These are phyloP conservation scores for Alternaria metachromatica DNA, from an alignment of 2,329 filamentous ascomycete species.

Conservation along the genomic window DNA sequence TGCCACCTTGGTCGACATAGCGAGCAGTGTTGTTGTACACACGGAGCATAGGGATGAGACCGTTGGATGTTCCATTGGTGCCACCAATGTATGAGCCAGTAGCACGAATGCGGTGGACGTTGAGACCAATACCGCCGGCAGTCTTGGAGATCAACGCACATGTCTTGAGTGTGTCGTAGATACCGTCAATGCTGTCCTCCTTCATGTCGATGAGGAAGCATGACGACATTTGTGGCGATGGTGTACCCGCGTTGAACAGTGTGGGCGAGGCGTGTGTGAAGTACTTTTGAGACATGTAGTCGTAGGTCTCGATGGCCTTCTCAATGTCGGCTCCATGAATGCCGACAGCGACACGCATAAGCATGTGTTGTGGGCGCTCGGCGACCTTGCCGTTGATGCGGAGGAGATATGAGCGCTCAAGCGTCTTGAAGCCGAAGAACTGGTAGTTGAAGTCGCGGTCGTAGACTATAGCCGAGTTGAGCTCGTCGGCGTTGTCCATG, in stretches of 20 bases:
- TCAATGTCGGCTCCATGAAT: constrained; percentile 96
- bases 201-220: constrained; percentile 99
- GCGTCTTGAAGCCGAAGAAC: constrained; percentile 99
- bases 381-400: constrained; percentile 95
- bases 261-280: constrained; percentile 99
- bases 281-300: constrained; percentile 98
- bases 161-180: constrained; percentile 98
- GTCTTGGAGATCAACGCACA: constrained; percentile 99
- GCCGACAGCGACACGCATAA: constrained; percentile 98
- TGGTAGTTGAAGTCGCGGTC: constrained; percentile 99
- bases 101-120: constrained; percentile 94
- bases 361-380: constrained; percentile 98
- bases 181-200: constrained; percentile 98
- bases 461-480: constrained; percentile 98
- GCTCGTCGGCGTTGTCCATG: constrained; percentile 94
- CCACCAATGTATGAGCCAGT: constrained; percentile 98
- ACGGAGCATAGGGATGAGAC: constrained; percentile 95
- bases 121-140: constrained; percentile 95
- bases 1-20: constrained; percentile 98
- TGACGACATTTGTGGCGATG: constrained; percentile 91
- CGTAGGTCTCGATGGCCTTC: constrained; percentile 95
- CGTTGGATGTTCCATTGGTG: constrained; percentile 97
- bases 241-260: constrained; percentile 96
- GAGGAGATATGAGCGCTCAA: constrained; percentile 96
- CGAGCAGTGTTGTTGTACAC: constrained; percentile 99